A percentile compares a stretch with the other conserved stretches of the same genome.
phyloP scores from a whole-genome alignment of 441 rosid genomes.

The Erysimum cheiri region DNA sequence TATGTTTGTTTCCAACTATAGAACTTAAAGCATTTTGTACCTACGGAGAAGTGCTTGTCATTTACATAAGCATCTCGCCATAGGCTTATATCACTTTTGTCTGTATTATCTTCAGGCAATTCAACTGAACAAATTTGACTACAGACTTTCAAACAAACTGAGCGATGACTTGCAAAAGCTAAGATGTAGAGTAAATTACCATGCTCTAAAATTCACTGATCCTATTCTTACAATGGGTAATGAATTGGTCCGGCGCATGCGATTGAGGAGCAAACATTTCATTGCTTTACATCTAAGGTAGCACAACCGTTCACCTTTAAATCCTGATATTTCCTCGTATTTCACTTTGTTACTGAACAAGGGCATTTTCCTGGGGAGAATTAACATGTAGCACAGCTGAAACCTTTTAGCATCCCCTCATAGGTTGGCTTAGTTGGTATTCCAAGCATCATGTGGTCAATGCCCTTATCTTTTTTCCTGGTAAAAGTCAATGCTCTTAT shows the following conservation, averaged over 20 bases:
- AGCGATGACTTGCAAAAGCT: slow-evolving; percentile 82
- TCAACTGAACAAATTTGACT: slow-evolving; percentile 92
- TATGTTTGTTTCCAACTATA: slow-evolving; percentile 16
- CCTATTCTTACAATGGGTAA: slow-evolving; percentile 83
- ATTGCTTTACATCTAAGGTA: slow-evolving; percentile 97
- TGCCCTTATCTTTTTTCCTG: not conserved
- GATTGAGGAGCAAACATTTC: slow-evolving; percentile 72
- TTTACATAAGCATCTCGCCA: slow-evolving; percentile 23
- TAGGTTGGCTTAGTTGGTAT: slow-evolving; percentile 20
- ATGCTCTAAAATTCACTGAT: slow-evolving; percentile 81
- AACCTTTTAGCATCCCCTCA: slow-evolving; percentile 22
- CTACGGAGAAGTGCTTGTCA: not conserved
- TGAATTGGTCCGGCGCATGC: slow-evolving; percentile 74
- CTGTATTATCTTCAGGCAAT: slow-evolving; percentile 60
- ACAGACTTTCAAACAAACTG: slow-evolving; percentile 89
- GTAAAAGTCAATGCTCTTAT: not conserved
- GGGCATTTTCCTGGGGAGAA: not conserved
- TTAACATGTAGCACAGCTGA: slow-evolving; percentile 13
- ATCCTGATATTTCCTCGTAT: not conserved
- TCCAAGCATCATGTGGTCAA: slow-evolving; percentile 6
- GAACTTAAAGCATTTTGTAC: slow-evolving; percentile 1
- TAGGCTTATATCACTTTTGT: slow-evolving; percentile 33
- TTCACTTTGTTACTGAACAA: slow-evolving; percentile 21
- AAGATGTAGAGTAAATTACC: slow-evolving; percentile 94
- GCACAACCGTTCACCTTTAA: not conserved